Conservation (phyloP, 345 rosid species). For the Psidium guajava region DNA sequence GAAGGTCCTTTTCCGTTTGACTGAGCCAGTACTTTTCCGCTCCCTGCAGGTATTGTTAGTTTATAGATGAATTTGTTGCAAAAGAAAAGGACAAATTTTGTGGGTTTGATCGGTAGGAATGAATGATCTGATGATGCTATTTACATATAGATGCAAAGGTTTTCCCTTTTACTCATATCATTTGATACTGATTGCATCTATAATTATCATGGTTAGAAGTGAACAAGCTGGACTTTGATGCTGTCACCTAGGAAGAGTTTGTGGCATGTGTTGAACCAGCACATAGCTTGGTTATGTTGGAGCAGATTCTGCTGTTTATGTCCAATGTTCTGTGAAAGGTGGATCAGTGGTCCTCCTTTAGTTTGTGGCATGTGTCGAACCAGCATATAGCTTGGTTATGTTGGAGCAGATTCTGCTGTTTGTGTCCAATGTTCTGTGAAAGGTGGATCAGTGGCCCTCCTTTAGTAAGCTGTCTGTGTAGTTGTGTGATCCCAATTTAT, state of each 20-base stretch:
- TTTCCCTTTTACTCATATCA: not conserved
- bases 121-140: not conserved
- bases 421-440: not conserved
- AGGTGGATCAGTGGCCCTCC: not conserved
- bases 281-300: not conserved
- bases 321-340: not conserved
- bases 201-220: not conserved
- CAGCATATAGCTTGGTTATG: not conserved
- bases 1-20: slow-evolving; percentile 65
- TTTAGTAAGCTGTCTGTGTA: not conserved
- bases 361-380: too few species aligned
- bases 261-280: not conserved
- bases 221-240: not conserved
- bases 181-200: not conserved
- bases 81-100: not conserved
- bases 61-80: not conserved
- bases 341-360: not conserved
- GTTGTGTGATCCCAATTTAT: not conserved
- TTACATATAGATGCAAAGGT: not conserved
- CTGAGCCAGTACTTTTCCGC: slow-evolving; percentile 86
- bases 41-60: slow-evolving; percentile 53
- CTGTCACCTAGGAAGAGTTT: not conserved
- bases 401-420: not conserved
- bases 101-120: not conserved
- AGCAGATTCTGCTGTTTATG: not conserved